A percentile compares a stretch with the other conserved stretches of the same genome.
phyloP scores from a whole-genome alignment of 768 basidiomycete species.

The Omphalotus guepiniiformis region DNA sequence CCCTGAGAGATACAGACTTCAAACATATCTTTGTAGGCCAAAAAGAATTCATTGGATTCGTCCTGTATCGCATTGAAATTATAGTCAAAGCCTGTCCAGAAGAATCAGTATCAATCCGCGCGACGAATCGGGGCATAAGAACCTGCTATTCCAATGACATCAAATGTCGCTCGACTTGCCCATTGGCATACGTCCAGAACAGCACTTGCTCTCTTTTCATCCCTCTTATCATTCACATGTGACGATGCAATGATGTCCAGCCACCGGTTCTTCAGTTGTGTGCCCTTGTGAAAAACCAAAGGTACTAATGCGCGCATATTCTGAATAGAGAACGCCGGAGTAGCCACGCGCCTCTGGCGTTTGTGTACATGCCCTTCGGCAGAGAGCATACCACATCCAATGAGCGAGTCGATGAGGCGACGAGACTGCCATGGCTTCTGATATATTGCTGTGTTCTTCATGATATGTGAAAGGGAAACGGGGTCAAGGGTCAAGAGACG shows the following conservation, averaged over 20 bases:
- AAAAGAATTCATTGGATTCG: slow-evolving; percentile 72
- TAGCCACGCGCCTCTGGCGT: slow-evolving; percentile 73
- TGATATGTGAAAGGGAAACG: slow-evolving; percentile 63
- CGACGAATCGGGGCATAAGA: slow-evolving; percentile 10
- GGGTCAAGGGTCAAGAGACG: slow-evolving; percentile 83
- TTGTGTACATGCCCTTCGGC: slow-evolving; percentile 77
- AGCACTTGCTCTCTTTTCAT: slow-evolving; percentile 25
- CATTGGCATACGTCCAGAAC: slow-evolving; percentile 74
- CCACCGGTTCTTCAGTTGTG: slow-evolving; percentile 61
- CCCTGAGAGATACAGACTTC: slow-evolving; percentile 63
- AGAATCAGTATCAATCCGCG: slow-evolving; percentile 1
- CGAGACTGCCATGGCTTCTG: slow-evolving; percentile 86
- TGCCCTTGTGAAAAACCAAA: slow-evolving; percentile 65
- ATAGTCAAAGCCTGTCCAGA: slow-evolving; percentile 70
- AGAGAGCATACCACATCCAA: slow-evolving; percentile 80
- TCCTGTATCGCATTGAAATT: slow-evolving; percentile 80
- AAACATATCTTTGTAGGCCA: slow-evolving; percentile 85
- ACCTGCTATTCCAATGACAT: slow-evolving; percentile 91
- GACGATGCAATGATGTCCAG: slow-evolving; percentile 37
- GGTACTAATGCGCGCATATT: slow-evolving; percentile 71
- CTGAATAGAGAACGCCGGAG: slow-evolving; percentile 77
- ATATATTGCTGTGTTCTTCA: slow-evolving; percentile 68
- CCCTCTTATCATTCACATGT: no score
- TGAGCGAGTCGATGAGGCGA: slow-evolving; percentile 65
- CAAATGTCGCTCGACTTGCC: slow-evolving; percentile 82